These are phyloP conservation scores for Mucor saturninus DNA, from an alignment of 371 early-diverging fungal genomes.

Conservation along the genomic window DNA sequence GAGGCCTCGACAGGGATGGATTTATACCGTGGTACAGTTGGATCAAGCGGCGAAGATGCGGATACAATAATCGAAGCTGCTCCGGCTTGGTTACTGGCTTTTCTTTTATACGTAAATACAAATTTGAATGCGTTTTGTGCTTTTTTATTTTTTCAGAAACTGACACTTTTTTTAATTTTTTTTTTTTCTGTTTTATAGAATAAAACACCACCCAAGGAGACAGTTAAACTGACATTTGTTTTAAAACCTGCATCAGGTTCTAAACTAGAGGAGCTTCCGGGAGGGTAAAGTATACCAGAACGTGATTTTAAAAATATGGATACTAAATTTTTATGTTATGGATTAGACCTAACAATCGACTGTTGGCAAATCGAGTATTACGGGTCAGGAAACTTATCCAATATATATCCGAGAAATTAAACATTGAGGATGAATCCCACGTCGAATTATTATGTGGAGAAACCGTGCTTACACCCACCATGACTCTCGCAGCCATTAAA, in stretches of 20 bases:
- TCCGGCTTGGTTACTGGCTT: conserved; percentile 69
- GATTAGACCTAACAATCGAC: conserved; percentile 62
- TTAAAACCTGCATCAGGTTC: conserved; percentile 70
- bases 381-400: conserved; percentile 82
- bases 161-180: neutral
- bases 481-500: conserved; percentile 85
- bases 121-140: neutral
- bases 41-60: conserved; percentile 54
- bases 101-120: conserved; percentile 57
- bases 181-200: conserved; percentile 45
- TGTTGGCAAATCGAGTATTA: conserved; percentile 87
- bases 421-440: conserved; percentile 32
- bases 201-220: conserved; percentile 70
- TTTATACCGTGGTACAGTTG: conserved; percentile 75
- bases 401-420: conserved; percentile 82
- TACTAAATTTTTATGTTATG: too few relatives aligned
- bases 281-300: conserved; percentile 50
- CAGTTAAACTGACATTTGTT: conserved; percentile 84
- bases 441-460: conserved; percentile 82
- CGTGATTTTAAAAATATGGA: neutral
- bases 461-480: conserved; percentile 69
- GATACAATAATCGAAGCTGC: conserved; percentile 48
- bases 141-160: conserved; percentile 3
- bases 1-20: conserved; percentile 82
- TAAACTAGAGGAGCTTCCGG: conserved; percentile 61